Percentiles rank a stretch among this genome's conserved stretches.
phyloP scores from a whole-genome alignment of 2,329 filamentous ascomycete genomes.

The Cordyceps fumosorosea region DNA sequence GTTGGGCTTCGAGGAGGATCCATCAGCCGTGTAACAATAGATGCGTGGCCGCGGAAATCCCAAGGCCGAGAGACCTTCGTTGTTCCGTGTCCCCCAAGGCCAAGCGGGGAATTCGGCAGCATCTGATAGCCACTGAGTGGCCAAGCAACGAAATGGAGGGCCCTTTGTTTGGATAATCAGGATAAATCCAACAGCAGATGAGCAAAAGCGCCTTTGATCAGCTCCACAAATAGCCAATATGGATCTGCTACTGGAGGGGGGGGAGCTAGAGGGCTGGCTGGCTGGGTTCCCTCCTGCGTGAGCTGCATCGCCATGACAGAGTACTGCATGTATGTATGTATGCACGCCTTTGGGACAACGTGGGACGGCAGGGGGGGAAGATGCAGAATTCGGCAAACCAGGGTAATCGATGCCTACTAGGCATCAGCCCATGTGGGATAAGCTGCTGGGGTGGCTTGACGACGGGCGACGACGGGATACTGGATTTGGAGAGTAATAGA shows the following conservation, averaged over 20 bases:
- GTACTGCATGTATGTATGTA: not conserved
- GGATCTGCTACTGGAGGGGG: not conserved
- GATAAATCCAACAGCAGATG: not conserved
- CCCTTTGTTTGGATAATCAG: not conserved
- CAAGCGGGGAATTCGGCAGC: not conserved
- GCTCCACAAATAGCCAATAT: not conserved
- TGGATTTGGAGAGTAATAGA: not conserved
- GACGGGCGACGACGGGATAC: constrained; percentile 1
- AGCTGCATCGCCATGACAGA: not conserved
- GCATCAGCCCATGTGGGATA: not conserved
- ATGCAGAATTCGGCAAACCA: not conserved
- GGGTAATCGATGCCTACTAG: not conserved
- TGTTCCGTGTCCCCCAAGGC: not conserved
- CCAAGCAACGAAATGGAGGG: not conserved
- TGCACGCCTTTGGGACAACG: not conserved
- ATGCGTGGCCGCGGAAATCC: not conserved
- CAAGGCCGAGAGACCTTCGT: not conserved
- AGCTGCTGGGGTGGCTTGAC: not conserved
- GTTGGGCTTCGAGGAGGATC: not conserved
- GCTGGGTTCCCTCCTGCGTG: not conserved
- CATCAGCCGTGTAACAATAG: not conserved
- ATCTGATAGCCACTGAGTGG: not conserved
- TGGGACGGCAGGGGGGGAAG: not conserved
- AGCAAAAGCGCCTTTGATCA: not conserved
- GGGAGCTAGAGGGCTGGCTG: not conserved